Conservation (phyloP, 805 yeast species). For the Nakazawaea peltata region DNA sequence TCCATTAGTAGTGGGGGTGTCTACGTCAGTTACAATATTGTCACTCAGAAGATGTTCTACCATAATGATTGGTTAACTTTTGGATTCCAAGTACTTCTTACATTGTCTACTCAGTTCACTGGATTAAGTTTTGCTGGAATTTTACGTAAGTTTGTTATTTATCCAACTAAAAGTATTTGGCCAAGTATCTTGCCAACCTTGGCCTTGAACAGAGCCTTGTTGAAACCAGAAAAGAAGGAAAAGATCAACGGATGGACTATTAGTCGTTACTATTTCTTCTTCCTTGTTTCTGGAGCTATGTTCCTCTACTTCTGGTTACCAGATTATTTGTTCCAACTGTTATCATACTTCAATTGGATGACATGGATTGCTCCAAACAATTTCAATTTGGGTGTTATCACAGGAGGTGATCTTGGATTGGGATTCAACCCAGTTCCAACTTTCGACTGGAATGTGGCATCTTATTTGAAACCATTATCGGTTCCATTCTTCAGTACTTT, state of each 20-base stretch:
- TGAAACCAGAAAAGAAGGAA: slow-evolving; percentile 26
- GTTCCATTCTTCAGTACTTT: slow-evolving; percentile 33
- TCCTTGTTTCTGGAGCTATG: slow-evolving; percentile 22
- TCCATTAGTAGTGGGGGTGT: slow-evolving; percentile 24
- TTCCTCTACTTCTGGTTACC: slow-evolving; percentile 40
- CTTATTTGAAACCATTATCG: slow-evolving; percentile 25
- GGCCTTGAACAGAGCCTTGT: slow-evolving; percentile 40
- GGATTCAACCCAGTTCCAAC: slow-evolving; percentile 48
- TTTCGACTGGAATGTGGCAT: slow-evolving; percentile 41
- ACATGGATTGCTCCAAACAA: slow-evolving; percentile 50
- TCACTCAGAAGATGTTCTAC: slow-evolving; percentile 23
- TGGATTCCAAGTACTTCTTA: slow-evolving; percentile 45
- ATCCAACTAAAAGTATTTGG: slow-evolving; percentile 47
- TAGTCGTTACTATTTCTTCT: slow-evolving; percentile 25
- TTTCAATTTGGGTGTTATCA: slow-evolving; percentile 36
- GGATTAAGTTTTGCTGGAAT: slow-evolving; percentile 66
- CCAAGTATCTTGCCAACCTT: slow-evolving; percentile 40
- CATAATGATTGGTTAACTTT: slow-evolving; percentile 29
- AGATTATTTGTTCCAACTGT: slow-evolving; percentile 30
- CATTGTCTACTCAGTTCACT: slow-evolving; percentile 49
- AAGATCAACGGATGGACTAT: slow-evolving; percentile 25
- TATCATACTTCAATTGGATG: slow-evolving; percentile 44
- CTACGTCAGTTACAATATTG: slow-evolving; percentile 27
- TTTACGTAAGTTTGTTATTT: slow-evolving; percentile 48
- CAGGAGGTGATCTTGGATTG: slow-evolving; percentile 38